Conservation (phyloP, 306 rosid genomes). For the Prosopis cineraria region DNA sequence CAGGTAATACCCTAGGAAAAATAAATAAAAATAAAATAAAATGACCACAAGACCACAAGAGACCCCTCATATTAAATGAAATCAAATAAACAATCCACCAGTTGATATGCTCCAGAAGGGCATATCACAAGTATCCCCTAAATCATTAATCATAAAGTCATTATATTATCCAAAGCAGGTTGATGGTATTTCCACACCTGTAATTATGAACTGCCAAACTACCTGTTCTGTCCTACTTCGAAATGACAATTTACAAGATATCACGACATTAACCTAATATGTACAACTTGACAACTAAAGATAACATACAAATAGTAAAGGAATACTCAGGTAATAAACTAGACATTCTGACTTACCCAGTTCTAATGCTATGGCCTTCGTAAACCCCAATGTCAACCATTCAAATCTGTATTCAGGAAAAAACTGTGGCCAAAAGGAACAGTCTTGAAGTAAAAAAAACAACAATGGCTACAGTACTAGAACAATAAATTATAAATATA, state of each 20-base stretch:
- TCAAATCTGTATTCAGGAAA: constrained; percentile 83
- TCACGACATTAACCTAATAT: neutral
- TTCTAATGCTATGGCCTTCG: constrained; percentile 59
- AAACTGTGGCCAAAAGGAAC: constrained; percentile 53
- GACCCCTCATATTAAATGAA: neutral
- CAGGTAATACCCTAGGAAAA: neutral
- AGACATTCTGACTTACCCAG: constrained; percentile 63
- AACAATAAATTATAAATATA: neutral
- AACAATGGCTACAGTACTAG: constrained; percentile 6
- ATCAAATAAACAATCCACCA: neutral
- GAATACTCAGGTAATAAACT: constrained; percentile 13
- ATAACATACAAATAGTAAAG: constrained; percentile 4
- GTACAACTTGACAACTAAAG: constrained; percentile 1
- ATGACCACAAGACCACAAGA: neutral
- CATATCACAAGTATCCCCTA: neutral
- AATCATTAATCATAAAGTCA: neutral
- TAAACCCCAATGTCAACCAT: constrained; percentile 72
- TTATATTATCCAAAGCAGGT: neutral
- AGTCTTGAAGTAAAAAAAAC: constrained; percentile 27
- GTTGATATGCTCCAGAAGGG: too few relatives aligned
- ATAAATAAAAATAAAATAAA: neutral
- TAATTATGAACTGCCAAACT: neutral
- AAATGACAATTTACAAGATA: neutral
- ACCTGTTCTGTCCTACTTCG: neutral
- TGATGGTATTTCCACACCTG: neutral